Evolutionary conservation across 2,329 filamentous ascomycete species (phyloP).

Genomic region (Microdochium paspali): DNA sequence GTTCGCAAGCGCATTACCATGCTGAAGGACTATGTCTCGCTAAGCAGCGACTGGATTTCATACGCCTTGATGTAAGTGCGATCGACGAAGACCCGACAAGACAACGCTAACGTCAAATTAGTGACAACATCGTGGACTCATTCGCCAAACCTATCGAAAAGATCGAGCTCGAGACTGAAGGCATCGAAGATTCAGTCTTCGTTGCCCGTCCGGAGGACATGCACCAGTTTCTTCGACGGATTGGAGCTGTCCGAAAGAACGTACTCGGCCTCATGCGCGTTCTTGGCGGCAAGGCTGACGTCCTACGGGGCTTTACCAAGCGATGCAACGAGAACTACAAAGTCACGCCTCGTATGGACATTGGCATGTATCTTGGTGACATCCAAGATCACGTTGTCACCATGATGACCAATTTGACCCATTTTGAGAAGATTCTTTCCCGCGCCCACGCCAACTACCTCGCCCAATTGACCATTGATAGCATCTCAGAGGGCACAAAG

Average conservation of each 20-base stretch:
- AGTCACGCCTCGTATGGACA: conserved; percentile 90
- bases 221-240: conserved; percentile 74
- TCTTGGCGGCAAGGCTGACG: conserved; percentile 94
- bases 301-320: conserved; percentile 95
- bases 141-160: conserved; percentile 85
- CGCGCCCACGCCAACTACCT: conserved; percentile 94
- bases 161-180: conserved; percentile 81
- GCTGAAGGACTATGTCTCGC: conserved; percentile 86
- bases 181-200: conserved; percentile 93
- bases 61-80: conserved; percentile 82
- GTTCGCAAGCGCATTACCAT: conserved; percentile 88
- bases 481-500: conserved; percentile 76
- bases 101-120: no score
- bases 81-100: no score
- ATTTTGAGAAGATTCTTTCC: conserved; percentile 96
- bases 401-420: conserved; percentile 92
- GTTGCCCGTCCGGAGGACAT: conserved; percentile 86
- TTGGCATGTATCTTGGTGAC: conserved; percentile 91
- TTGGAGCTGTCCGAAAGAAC: conserved; percentile 87
- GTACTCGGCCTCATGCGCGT: conserved; percentile 90
- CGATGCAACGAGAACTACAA: conserved; percentile 97
- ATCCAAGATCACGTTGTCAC: conserved; percentile 99
- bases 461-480: conserved; percentile 87
- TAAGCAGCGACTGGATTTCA: conserved; percentile 98
- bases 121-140: conserved; percentile 93